Percentiles rank a stretch among this genome's conserved stretches.
Evolutionary conservation across 768 basidiomycete species (phyloP).

Genomic region (Megacollybia marginata): DNA sequence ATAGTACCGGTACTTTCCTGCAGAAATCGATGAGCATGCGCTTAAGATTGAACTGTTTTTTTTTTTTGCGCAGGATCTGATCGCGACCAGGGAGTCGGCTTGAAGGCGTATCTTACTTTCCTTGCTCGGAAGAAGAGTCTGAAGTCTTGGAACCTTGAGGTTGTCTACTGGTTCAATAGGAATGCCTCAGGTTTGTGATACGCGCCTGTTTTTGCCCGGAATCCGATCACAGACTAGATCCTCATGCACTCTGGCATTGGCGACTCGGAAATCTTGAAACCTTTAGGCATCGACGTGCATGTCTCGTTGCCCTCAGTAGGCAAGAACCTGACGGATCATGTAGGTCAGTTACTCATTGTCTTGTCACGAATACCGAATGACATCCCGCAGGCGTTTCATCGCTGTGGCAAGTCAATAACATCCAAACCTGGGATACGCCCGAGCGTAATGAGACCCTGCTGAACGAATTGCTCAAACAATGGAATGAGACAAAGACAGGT

Average conservation of each 20-base stretch:
- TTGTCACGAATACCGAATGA: too few relatives aligned
- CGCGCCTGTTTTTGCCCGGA: too few relatives aligned
- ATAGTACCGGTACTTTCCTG: too few relatives aligned
- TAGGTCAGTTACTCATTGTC: neutral
- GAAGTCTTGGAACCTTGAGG: too few relatives aligned
- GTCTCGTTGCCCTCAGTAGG: constrained; percentile 23
- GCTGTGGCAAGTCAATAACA: constrained; percentile 19
- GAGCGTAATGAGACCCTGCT: constrained; percentile 15
- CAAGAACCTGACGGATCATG: constrained; percentile 25
- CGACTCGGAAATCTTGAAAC: constrained; percentile 9
- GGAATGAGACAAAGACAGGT: constrained; percentile 22
- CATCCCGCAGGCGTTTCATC: constrained; percentile 8
- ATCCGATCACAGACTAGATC: constrained; percentile 8
- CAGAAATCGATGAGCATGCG: too few relatives aligned
- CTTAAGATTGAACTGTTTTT: too few relatives aligned
- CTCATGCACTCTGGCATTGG: constrained; percentile 29
- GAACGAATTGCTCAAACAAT: constrained; percentile 16
- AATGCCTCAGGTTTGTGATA: constrained; percentile 16
- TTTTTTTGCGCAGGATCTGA: too few relatives aligned
- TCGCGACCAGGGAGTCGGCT: too few relatives aligned
- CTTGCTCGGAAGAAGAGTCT: too few relatives aligned
- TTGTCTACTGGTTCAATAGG: constrained; percentile 28
- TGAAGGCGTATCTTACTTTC: too few relatives aligned
- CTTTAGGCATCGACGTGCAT: constrained; percentile 15
- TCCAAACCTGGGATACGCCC: constrained; percentile 18